Percentiles rank a stretch among this genome's conserved stretches.
Conservation (phyloP, 2,329 filamentous ascomycete species). For the Pseudopyricularia cyperi region DNA sequence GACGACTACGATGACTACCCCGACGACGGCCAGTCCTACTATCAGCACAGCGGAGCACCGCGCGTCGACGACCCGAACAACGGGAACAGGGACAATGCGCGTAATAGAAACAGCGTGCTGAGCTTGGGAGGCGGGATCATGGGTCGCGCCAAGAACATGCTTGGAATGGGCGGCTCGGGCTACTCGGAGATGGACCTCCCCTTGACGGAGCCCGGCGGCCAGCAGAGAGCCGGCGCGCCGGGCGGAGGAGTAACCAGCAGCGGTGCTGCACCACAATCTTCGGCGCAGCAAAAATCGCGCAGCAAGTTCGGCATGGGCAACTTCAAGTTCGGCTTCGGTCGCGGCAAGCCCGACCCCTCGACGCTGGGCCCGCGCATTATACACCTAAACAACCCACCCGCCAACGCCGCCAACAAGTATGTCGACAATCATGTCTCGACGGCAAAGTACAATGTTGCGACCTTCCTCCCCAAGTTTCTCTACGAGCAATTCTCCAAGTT, state of each 20-base stretch:
- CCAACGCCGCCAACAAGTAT: slow-evolving; percentile 81
- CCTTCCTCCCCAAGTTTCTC: slow-evolving; percentile 92
- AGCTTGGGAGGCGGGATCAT: slow-evolving; percentile 76
- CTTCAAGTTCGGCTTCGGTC: slow-evolving; percentile 88
- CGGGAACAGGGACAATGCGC: slow-evolving; percentile 39
- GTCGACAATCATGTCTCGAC: slow-evolving; percentile 96
- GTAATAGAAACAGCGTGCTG: slow-evolving; percentile 79
- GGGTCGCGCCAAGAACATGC: slow-evolving; percentile 75
- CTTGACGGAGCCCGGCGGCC: slow-evolving; percentile 59
- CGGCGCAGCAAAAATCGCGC: slow-evolving; percentile 25
- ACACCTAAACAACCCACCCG: slow-evolving; percentile 89
- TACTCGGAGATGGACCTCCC: slow-evolving; percentile 99
- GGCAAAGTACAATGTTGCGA: slow-evolving; percentile 88
- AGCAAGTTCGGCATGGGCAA: slow-evolving; percentile 57
- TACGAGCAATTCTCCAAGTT: slow-evolving; percentile 99
- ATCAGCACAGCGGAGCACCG: slow-evolving; percentile 58
- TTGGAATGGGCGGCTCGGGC: slow-evolving; percentile 65
- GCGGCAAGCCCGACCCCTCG: slow-evolving; percentile 74
- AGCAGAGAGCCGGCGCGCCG: slow-evolving; percentile 19
- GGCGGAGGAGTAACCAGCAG: slow-evolving; percentile 16
- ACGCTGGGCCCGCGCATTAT: slow-evolving; percentile 87
- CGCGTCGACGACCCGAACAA: slow-evolving; percentile 38
- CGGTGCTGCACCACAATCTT: not conserved
- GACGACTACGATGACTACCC: slow-evolving; percentile 72
- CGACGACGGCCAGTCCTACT: slow-evolving; percentile 68